These are phyloP conservation scores for Auxenochlorella pyrenoidosa DNA, from an alignment of 139 green algal species.

Conservation along the genomic window DNA sequence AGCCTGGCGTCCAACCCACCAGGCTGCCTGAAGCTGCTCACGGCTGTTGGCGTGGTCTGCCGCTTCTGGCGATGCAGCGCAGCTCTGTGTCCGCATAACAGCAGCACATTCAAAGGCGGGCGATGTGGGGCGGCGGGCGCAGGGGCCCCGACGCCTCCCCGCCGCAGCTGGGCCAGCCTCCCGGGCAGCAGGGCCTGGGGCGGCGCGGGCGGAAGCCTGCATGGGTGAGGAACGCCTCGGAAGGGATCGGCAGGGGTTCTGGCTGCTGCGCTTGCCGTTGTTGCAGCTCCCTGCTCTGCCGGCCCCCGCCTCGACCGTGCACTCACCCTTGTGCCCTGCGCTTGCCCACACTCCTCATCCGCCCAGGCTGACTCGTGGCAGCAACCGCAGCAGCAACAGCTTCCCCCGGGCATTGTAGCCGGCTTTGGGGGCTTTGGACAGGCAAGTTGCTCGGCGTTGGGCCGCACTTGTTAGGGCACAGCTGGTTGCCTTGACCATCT, in stretches of 20 bases:
- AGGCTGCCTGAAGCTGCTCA: not conserved
- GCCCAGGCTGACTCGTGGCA: constrained; percentile 24
- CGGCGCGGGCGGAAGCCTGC: constrained; percentile 3
- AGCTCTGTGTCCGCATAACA: not conserved
- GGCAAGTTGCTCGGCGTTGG: not conserved
- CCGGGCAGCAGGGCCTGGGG: not conserved
- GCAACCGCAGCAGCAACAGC: constrained; percentile 1
- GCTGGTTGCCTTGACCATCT: too few relatives aligned
- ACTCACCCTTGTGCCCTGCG: not conserved
- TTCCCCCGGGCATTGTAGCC: not conserved
- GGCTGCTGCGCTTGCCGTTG: not conserved
- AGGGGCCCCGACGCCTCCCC: constrained; percentile 21
- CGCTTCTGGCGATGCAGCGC: not conserved
- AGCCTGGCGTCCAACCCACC: not conserved
- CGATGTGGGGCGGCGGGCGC: constrained; percentile 8
- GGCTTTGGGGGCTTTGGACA: not conserved
- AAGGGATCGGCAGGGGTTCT: not conserved
- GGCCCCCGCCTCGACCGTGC: not conserved
- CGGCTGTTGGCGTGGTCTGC: constrained; percentile 2
- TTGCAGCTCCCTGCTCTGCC: not conserved
- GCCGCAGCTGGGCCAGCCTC: not conserved
- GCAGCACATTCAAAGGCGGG: not conserved
- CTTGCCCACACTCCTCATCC: not conserved
- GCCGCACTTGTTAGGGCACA: too few relatives aligned
- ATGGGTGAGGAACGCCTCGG: not conserved